Evolutionary conservation across 2,329 filamentous ascomycete genomes (phyloP), one percentile per base, ranked within the genome.

Genomic region (Cordyceps fumosorosea): DNA sequence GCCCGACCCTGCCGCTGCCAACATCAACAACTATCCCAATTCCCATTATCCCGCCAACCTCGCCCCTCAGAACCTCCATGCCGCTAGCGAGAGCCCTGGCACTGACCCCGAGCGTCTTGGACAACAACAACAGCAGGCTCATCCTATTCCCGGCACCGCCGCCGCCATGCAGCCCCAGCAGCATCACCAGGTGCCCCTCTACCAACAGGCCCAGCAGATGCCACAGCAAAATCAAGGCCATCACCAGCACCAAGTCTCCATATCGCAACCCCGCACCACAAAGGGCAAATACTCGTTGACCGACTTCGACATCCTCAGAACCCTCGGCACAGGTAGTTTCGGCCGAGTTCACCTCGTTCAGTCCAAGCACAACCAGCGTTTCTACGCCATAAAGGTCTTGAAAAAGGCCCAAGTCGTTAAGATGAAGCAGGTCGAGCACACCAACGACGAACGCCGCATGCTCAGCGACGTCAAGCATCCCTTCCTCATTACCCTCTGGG

Each of bases 401-500:
- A 99, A 99, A 77, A 99, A 99, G 83, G 88, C 88, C 55, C 95
- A 99, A 78, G 93, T 99, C 60, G 92, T 99, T 76, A 96, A 96
- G 81, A 98, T 99, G 95, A 99, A 99, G 84, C 95, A 99, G 77
- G 92, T 99, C 64, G 95, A 99, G 77, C 95, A 99, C 78, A 99
- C 95, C 68, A 99, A 99, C 72, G 95, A 99, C 76, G 95, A 99
- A 80, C 85, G 95, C 67, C 87, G 85, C 70, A 99, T 99, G 95
- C 80, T 99, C 70, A 90, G 91, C 74, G 90, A 96, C 74, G 95
- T 98, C 74, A 96, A 97, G 76, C 93, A 99, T 77, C 93, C 95
- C 14, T 99, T 99, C 78, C 81, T 99, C 66, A 95, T 99, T 73
- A 99, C 95, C 1, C 81, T 99, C 47, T 99, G 95, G 95, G 95